Evolutionary conservation across 2,329 filamentous ascomycete genomes (phyloP), one percentile per base, ranked within the genome.

Genomic region (Ceratocystiopsis sp.): DNA sequence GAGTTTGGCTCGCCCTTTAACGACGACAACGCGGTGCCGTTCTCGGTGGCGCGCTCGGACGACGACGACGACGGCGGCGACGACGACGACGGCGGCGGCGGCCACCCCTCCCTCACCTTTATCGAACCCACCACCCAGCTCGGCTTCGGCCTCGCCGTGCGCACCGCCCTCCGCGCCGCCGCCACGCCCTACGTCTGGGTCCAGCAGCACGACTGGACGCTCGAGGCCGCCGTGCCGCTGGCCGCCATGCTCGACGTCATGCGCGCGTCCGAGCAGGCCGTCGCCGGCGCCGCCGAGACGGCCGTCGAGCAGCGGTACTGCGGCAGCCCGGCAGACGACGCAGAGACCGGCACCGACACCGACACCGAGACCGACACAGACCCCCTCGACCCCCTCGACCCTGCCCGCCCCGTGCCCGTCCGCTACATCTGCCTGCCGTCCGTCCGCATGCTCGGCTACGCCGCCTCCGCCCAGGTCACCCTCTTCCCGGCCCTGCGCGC

Each of bases 161-260:
- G 70, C 13, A 66, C 67, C 0, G 70, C 69, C 0, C 52, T 74
- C 38, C 59, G 69, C 3, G 42, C 61, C 6, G 59, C 63, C 0
- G 48, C 54, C 13, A 73, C 70, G 2, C 65, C 67, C 0, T 70
- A 70, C 38, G 68, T 72, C 15, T 74, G 70, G 69, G 55, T 74
- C 0, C 69, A 73, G 47, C 70, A 74, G 54, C 70, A 74, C 50
- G 70, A 74, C 54, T 74, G 70, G 70, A 57, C 61, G 7, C 54
- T 74, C 0, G 57, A 63, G 15, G 54, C 60, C 2, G 55, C 63
- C 39, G 58, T 74, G 4, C 69, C 69, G 0, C 46, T 72, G 3
- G 45, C 49, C 1, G 50, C 61, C 1, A 52, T 73, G 14, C 50
- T 74, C 2, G 54, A 62, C 2, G 56, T 67, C 35, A 73, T 74